Conservation (phyloP, 305 asterid species). For the Rubia balearica region DNA sequence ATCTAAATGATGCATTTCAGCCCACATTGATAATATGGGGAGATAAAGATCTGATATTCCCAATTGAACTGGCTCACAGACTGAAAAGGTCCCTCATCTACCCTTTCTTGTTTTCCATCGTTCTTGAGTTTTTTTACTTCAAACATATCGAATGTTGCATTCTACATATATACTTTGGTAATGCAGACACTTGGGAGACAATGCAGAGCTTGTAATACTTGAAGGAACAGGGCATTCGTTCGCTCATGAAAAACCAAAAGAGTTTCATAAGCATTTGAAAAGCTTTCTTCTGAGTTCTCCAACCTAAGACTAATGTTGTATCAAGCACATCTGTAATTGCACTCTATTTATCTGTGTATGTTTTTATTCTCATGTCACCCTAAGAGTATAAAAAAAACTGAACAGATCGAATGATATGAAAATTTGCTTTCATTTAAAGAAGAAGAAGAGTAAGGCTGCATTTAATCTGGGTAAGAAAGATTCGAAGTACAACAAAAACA, state of each 20-base stretch:
- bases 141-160: no score
- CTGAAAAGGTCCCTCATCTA: constrained; percentile 31
- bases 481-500: constrained; percentile 12
- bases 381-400: not conserved
- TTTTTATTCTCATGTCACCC: not conserved
- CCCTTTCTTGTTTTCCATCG: not conserved
- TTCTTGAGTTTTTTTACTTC: not conserved
- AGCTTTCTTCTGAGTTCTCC: constrained; percentile 29
- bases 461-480: not conserved
- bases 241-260: constrained; percentile 43
- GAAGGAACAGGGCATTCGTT: constrained; percentile 61
- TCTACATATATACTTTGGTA: not conserved
- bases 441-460: not conserved
- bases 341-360: not conserved
- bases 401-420: not conserved
- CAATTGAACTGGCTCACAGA: constrained; percentile 30
- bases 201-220: constrained; percentile 37
- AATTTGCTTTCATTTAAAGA: not conserved
- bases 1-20: constrained; percentile 21
- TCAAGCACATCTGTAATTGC: not conserved
- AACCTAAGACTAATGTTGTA: not conserved
- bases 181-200: constrained; percentile 59
- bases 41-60: constrained; percentile 20
- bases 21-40: constrained; percentile 25
- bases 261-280: constrained; percentile 47